These are phyloP conservation scores for Phlyctochytrium arcticum DNA, from an alignment of 192 early-diverging fungal species.

Conservation along the genomic window DNA sequence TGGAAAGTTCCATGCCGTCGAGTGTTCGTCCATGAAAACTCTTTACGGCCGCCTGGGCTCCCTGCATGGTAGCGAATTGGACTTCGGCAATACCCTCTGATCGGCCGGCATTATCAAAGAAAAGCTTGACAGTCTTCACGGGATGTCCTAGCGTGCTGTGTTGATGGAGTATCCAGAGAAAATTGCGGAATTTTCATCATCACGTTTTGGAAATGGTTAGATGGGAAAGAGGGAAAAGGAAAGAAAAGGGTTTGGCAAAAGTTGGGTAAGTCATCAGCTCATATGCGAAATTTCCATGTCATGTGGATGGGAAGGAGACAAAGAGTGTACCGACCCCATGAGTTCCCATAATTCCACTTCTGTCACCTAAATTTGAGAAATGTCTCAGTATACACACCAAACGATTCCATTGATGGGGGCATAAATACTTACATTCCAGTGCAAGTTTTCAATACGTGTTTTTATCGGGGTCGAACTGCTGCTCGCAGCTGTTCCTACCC, in stretches of 20 bases:
- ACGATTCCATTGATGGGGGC: neutral
- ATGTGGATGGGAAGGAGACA: no score
- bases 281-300: neutral
- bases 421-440: slow-evolving; percentile 25
- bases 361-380: slow-evolving; percentile 15
- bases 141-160: slow-evolving; percentile 7
- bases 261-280: neutral
- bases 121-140: slow-evolving; percentile 7
- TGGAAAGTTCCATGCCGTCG: slow-evolving; percentile 14
- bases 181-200: neutral
- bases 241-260: slow-evolving; percentile 1
- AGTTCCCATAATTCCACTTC: slow-evolving; percentile 20
- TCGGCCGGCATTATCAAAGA: slow-evolving; percentile 23
- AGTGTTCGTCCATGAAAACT: slow-evolving; percentile 15
- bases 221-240: neutral
- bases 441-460: slow-evolving; percentile 19
- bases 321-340: slow-evolving; percentile 28
- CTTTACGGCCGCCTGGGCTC: slow-evolving; percentile 7
- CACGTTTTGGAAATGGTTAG: no score
- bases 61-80: neutral
- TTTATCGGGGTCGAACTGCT: neutral
- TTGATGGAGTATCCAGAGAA: neutral
- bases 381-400: neutral
- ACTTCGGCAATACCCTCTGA: slow-evolving; percentile 13
- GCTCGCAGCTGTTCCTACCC: neutral